Percentiles rank a stretch among this genome's conserved stretches.
These are phyloP conservation scores for Fomitopsis serialis DNA, from an alignment of 768 basidiomycete genomes.

Conservation along the genomic window DNA sequence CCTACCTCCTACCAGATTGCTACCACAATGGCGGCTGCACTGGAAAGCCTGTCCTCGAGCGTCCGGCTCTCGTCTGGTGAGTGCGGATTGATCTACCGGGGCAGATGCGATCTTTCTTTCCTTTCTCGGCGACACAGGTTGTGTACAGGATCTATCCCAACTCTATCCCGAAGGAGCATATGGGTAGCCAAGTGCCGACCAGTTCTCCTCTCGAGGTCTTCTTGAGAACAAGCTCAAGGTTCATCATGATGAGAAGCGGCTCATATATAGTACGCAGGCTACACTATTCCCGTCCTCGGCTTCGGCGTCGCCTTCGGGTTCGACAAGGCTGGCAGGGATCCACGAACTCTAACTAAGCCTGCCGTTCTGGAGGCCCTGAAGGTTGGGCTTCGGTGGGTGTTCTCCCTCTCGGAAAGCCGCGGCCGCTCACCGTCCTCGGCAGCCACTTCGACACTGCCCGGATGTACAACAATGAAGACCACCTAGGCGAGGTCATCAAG, in stretches of 20 bases:
- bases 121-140: background rate
- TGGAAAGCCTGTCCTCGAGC: background rate
- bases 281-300: background rate
- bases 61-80: background rate
- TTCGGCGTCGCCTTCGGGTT: background rate
- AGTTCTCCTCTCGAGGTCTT: background rate
- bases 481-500: constrained; percentile 50
- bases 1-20: no score
- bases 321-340: background rate
- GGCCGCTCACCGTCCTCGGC: background rate
- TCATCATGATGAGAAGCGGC: background rate
- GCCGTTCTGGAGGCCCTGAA: background rate
- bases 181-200: background rate
- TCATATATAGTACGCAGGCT: background rate
- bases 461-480: background rate
- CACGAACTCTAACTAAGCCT: background rate
- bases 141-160: background rate
- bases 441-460: constrained; percentile 40
- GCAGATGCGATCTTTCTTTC: no score
- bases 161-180: background rate
- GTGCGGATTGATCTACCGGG: background rate
- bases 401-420: no score
- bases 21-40: background rate
- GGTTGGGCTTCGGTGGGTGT: background rate
- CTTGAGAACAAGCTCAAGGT: background rate